Evolutionary conservation across 768 basidiomycete genomes (phyloP), one percentile per base, ranked within the genome.

Genomic region (Russula earlei): DNA sequence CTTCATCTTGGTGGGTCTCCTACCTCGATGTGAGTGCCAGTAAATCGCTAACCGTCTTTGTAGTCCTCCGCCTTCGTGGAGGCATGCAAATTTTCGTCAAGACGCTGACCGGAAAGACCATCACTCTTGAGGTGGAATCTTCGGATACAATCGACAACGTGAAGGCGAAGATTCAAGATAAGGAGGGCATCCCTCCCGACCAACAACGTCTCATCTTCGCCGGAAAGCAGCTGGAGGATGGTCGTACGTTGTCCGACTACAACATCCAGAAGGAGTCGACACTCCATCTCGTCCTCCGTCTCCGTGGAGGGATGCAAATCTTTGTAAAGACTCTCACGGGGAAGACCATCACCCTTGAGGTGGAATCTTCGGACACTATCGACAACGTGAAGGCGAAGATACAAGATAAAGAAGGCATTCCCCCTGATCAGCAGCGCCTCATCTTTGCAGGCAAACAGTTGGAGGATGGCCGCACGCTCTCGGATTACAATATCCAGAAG

Each of bases 231-330:
- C 81, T 96, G 25, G 92, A 95, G 69, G 93, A 96, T 66, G 93
- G 93, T 4, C 84, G 92, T 47, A 95, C 88, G 4, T 76, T 91
- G 0, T 87, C 86, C 8, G 88, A 89, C 63, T 91, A 91, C 68
- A 91, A 92, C 69, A 93, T 95, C 63, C 92, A 95, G 80, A 94
- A 94, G 75, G 91, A 95, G 74, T 89, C 85, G 0, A 94, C 91
- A 37, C 85, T 95, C 51, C 92, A 94, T 65, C 80, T 83, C 47
- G 90, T 93, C 24, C 81, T 94, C 29, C 87, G 91, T 70, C 82
- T 95, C n/a, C 86, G 90, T 65, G 91, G 91, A 59, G 90, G 91
- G 43, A 87, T 87, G 85, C 85, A 87, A 58, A 87, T 87, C 52
- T 87, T 88, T 59, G 85, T 87, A 19, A 86, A 87, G 75, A 87